Conservation (phyloP, 2,329 filamentous ascomycete genomes). For the Pseudogymnoascus sp. region DNA sequence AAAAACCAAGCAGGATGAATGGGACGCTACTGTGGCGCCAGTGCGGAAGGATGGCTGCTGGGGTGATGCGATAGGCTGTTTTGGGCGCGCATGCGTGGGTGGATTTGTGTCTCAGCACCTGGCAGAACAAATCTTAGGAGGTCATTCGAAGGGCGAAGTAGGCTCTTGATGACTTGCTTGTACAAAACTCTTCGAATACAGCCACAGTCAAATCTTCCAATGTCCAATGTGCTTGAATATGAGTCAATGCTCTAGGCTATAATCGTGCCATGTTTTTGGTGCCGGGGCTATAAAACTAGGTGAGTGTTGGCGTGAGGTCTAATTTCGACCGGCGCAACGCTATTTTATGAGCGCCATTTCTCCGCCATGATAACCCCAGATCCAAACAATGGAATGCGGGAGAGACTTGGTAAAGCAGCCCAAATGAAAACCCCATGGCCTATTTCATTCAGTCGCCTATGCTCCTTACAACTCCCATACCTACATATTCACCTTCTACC, state of each 20-base stretch:
- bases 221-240: not conserved
- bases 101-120: conserved; percentile 7
- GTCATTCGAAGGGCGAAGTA: conserved; percentile 7
- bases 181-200: conserved; percentile 10
- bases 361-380: not conserved
- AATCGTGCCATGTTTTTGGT: not conserved
- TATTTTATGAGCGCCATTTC: not conserved
- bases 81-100: conserved; percentile 7
- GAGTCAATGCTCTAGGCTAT: not conserved
- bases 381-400: not conserved
- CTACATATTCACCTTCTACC: not conserved
- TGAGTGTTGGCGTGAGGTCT: not conserved
- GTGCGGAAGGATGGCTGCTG: not conserved
- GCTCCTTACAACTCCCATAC: not conserved
- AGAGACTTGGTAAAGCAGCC: not conserved
- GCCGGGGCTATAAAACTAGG: not conserved
- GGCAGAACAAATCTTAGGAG: conserved; percentile 6
- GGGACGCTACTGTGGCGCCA: not conserved
- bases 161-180: conserved; percentile 8
- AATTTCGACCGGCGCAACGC: not conserved
- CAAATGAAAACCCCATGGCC: not conserved
- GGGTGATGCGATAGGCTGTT: conserved; percentile 7
- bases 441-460: not conserved
- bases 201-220: conserved; percentile 10
- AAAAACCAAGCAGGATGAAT: conserved; percentile 1